Evolutionary conservation across 768 basidiomycete species (phyloP).

Genomic region (Auricularia cornea): DNA sequence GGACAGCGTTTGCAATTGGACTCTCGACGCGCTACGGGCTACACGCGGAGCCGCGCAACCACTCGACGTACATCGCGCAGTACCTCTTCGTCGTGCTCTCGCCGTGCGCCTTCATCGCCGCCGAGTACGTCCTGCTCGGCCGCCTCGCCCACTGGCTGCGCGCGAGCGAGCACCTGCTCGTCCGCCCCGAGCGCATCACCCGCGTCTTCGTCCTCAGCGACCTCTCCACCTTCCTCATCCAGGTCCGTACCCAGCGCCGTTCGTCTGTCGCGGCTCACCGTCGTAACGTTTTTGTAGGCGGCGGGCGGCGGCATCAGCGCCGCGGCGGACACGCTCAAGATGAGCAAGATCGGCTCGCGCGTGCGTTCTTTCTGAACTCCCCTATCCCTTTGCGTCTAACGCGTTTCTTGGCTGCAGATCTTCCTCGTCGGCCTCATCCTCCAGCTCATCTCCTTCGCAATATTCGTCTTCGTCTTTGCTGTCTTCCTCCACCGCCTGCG

Average conservation of each 20-base stretch:
- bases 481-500: slow-evolving; percentile 44
- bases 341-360: slow-evolving; percentile 25
- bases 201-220: slow-evolving; percentile 54
- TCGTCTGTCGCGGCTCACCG: neutral
- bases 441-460: slow-evolving; percentile 44
- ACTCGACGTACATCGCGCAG: slow-evolving; percentile 44
- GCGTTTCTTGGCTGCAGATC: slow-evolving; percentile 32
- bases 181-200: slow-evolving; percentile 44
- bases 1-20: slow-evolving; percentile 47
- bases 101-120: slow-evolving; percentile 71
- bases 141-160: slow-evolving; percentile 45
- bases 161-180: slow-evolving; percentile 38
- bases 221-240: slow-evolving; percentile 56
- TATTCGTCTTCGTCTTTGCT: slow-evolving; percentile 39
- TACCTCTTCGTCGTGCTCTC: slow-evolving; percentile 55
- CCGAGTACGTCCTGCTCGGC: slow-evolving; percentile 59
- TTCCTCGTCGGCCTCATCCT: slow-evolving; percentile 50
- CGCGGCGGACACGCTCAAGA: slow-evolving; percentile 26
- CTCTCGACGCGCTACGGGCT: slow-evolving; percentile 48
- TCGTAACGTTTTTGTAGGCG: slow-evolving; percentile 25
- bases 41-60: slow-evolving; percentile 44
- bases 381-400: too few species aligned
- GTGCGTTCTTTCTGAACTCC: slow-evolving; percentile 20
- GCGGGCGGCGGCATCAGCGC: slow-evolving; percentile 40
- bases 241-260: slow-evolving; percentile 36